Evolutionary conservation across 2,329 filamentous ascomycete species (phyloP).

Genomic region (Fusarium verticillioides): DNA sequence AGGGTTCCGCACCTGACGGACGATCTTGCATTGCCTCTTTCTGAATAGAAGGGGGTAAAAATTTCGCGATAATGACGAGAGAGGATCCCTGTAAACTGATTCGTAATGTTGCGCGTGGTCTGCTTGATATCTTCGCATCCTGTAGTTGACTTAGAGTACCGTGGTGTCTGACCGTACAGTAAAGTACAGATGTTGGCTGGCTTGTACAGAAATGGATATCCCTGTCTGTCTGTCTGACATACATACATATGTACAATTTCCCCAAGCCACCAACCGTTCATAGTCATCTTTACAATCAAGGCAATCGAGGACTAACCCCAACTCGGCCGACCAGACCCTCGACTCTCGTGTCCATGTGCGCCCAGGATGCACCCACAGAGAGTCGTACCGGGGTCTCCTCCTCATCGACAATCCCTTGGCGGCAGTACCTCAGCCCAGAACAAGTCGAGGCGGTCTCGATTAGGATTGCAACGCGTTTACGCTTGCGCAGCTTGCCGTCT

Average conservation of each 20-base stretch:
- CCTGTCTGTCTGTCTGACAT: constrained; percentile 36
- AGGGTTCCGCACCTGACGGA: constrained; percentile 17
- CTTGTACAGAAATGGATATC: constrained; percentile 4
- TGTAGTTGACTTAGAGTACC: neutral
- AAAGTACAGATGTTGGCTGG: neutral
- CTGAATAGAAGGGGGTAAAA: neutral
- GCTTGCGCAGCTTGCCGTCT: constrained; percentile 39
- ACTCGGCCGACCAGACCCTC: constrained; percentile 36
- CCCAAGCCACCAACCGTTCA: constrained; percentile 39
- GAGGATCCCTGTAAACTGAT: neutral
- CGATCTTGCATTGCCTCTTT: constrained; percentile 22
- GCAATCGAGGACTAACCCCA: constrained; percentile 39
- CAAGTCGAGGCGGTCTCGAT: constrained; percentile 21
- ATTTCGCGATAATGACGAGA: constrained; percentile 22
- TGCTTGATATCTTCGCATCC: constrained; percentile 16
- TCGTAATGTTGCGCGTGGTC: neutral
- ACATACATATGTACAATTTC: neutral
- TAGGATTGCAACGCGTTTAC: constrained; percentile 32
- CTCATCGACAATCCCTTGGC: constrained; percentile 22
- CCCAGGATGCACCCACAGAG: constrained; percentile 33
- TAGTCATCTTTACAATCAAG: constrained; percentile 38
- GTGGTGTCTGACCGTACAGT: neutral
- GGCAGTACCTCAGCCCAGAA: constrained; percentile 30
- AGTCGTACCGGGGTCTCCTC: constrained; percentile 21
- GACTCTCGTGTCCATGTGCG: constrained; percentile 34